Evolutionary conservation across 2,329 filamentous ascomycete genomes (phyloP).

Genomic region (Colletotrichum spinosum): DNA sequence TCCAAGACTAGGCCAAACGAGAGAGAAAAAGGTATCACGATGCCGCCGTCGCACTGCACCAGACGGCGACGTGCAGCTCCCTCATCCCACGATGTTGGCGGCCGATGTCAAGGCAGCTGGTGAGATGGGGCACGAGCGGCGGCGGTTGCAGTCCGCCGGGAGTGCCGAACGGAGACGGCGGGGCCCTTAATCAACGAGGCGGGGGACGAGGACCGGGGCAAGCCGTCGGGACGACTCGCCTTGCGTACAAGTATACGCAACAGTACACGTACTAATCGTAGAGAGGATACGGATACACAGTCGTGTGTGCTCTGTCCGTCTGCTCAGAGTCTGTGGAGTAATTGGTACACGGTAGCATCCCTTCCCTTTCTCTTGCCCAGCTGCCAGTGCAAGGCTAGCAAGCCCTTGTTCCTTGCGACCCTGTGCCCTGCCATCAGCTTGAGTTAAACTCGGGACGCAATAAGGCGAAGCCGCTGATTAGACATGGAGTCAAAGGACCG

Average conservation of each 20-base stretch:
- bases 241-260: not conserved
- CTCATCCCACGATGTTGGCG: slow-evolving; percentile 4
- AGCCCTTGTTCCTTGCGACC: not conserved
- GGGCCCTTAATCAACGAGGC: slow-evolving; percentile 24
- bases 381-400: not conserved
- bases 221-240: slow-evolving; percentile 11
- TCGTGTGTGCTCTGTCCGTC: too few relatives aligned
- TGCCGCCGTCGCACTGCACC: slow-evolving; percentile 17
- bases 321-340: too few relatives aligned
- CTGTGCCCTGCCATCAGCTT: slow-evolving; percentile 1
- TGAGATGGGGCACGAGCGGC: not conserved
- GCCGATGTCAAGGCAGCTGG: slow-evolving; percentile 24
- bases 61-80: slow-evolving; percentile 1
- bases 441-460: not conserved
- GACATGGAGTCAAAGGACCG: slow-evolving; percentile 5
- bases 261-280: too few relatives aligned
- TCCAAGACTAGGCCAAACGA: too few relatives aligned
- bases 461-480: slow-evolving; percentile 10
- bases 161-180: slow-evolving; percentile 31
- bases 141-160: slow-evolving; percentile 12
- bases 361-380: too few relatives aligned
- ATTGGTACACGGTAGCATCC: too few relatives aligned
- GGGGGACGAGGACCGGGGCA: not conserved
- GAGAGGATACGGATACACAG: too few relatives aligned
- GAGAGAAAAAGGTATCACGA: slow-evolving; percentile 6